Conservation (phyloP, 495 filamentous ascomycete genomes). For the Hypoxylon lienhwacheense region DNA sequence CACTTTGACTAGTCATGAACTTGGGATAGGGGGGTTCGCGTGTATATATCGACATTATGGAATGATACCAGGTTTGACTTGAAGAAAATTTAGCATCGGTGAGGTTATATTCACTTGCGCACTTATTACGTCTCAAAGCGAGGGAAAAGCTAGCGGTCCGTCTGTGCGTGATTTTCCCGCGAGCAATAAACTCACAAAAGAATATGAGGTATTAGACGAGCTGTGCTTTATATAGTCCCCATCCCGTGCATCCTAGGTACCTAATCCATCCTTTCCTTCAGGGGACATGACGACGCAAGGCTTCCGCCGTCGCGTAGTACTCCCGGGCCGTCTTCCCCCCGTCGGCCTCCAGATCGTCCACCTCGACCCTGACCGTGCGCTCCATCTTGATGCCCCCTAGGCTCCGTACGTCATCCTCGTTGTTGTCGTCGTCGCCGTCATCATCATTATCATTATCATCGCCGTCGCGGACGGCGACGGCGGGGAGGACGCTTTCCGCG, state of each 20-base stretch:
- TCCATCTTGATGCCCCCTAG: conserved; percentile 27
- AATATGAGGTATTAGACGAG: background rate
- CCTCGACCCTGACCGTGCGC: conserved; percentile 25
- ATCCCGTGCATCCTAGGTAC: too few relatives aligned
- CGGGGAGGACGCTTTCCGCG: conserved; percentile 23
- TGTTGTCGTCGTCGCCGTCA: too few relatives aligned
- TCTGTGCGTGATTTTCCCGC: too few relatives aligned
- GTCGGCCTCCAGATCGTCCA: conserved; percentile 18
- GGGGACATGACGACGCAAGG: too few relatives aligned
- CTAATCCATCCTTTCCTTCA: too few relatives aligned
- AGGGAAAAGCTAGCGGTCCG: too few relatives aligned
- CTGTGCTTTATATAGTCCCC: too few relatives aligned
- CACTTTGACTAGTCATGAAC: background rate
- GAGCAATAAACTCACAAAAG: too few relatives aligned
- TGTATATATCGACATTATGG: conserved; percentile 15
- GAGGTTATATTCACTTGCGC: too few relatives aligned
- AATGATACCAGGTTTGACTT: conserved; percentile 24
- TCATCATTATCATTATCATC: too few relatives aligned
- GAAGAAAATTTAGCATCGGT: background rate
- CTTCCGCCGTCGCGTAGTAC: conserved; percentile 25
- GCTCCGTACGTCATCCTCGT: conserved; percentile 11
- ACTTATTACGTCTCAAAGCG: too few relatives aligned
- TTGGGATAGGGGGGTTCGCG: background rate
- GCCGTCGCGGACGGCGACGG: too few relatives aligned
- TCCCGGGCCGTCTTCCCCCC: background rate